A percentile compares a stretch with the other conserved stretches of the same genome.
phyloP scores from a whole-genome alignment of 768 basidiomycete genomes.

The Amanita inopinata region DNA sequence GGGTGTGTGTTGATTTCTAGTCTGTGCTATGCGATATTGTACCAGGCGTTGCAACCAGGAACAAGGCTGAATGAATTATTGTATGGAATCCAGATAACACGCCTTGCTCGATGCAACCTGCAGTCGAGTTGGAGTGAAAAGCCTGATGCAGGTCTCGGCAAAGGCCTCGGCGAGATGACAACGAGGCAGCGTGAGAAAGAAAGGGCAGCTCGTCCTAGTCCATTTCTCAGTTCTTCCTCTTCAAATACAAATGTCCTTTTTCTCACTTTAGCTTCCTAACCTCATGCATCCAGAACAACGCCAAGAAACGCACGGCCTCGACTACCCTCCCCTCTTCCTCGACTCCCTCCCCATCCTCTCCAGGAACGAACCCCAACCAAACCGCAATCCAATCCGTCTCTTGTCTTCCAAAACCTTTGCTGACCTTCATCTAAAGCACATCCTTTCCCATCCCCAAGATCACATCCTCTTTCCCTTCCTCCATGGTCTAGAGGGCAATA shows the following conservation, averaged over 20 bases:
- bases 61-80: too few relatives aligned
- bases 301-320: slow-evolving; percentile 15
- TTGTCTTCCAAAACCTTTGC: slow-evolving; percentile 42
- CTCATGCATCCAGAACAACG: neutral
- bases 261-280: neutral
- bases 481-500: slow-evolving; percentile 78
- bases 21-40: too few relatives aligned
- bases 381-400: slow-evolving; percentile 19
- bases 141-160: slow-evolving; percentile 4
- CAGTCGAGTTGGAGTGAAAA: too few relatives aligned
- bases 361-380: neutral
- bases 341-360: slow-evolving; percentile 14
- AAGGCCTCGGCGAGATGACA: neutral
- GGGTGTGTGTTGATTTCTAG: too few relatives aligned
- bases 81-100: too few relatives aligned
- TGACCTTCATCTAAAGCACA: slow-evolving; percentile 50
- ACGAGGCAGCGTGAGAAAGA: slow-evolving; percentile 6
- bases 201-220: neutral
- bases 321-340: slow-evolving; percentile 18
- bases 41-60: too few relatives aligned
- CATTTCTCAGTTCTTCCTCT: neutral
- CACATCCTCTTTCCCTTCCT: slow-evolving; percentile 80
- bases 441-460: slow-evolving; percentile 68
- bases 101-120: too few relatives aligned
- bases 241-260: slow-evolving; percentile 2